Evolutionary conservation across 2,329 filamentous ascomycete species (phyloP).

Genomic region (Coniosporium uncinatum): DNA sequence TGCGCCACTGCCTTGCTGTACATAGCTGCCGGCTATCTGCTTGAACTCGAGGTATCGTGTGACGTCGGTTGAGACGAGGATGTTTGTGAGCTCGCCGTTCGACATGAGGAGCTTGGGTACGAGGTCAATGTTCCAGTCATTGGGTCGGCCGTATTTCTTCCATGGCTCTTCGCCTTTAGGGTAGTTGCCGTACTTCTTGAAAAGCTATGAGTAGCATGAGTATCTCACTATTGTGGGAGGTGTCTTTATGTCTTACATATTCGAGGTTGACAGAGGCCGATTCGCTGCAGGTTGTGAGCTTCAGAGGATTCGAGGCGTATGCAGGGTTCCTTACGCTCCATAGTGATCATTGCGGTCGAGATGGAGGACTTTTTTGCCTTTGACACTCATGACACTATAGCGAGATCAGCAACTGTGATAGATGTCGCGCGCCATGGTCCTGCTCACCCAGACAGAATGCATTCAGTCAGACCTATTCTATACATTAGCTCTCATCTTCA

Average conservation of each 20-base stretch:
- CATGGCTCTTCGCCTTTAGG: slow-evolving; percentile 79
- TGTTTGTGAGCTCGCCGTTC: slow-evolving; percentile 97
- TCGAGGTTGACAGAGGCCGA: slow-evolving; percentile 97
- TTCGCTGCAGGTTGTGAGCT: slow-evolving; percentile 53
- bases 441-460: slow-evolving; percentile 89
- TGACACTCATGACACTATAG: slow-evolving; percentile 85
- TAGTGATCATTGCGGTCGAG: slow-evolving; percentile 99
- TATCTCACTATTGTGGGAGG: not conserved
- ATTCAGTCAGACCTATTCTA: slow-evolving; percentile 85
- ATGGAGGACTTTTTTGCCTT: slow-evolving; percentile 98
- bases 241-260: slow-evolving; percentile 50
- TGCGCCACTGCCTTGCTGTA: slow-evolving; percentile 78
- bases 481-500: not conserved
- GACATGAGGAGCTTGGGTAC: slow-evolving; percentile 99
- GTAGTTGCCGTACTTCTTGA: slow-evolving; percentile 93
- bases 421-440: not conserved
- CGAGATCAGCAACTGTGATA: slow-evolving; percentile 10
- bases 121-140: slow-evolving; percentile 99
- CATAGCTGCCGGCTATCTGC: slow-evolving; percentile 86
- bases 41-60: slow-evolving; percentile 48
- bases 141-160: slow-evolving; percentile 94
- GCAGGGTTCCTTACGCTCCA: slow-evolving; percentile 67
- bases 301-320: slow-evolving; percentile 6
- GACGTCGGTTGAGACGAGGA: slow-evolving; percentile 88
- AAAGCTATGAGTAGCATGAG: slow-evolving; percentile 55